Evolutionary conservation across 306 rosid genomes (phyloP), one percentile per base, ranked within the genome.

Genomic region (Rosa persica): DNA sequence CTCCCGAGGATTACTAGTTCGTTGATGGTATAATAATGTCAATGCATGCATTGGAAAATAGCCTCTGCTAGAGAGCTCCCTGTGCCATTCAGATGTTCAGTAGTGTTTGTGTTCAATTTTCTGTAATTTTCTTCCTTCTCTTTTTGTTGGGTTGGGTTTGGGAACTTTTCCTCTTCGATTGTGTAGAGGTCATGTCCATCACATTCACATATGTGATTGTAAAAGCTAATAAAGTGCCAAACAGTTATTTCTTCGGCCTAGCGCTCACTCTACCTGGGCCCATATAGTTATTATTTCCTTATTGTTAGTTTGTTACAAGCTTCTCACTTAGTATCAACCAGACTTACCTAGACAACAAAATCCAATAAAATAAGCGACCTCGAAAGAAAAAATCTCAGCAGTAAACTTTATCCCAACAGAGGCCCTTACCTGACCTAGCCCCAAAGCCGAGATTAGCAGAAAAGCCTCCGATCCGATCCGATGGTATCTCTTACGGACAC

Each of bases 1-100:
- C 99, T 80, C 92, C 99, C 6, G 98, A 91, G 76, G 99, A 95
- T 80, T 95, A 95, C 88, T 95, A 81, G 86, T 38, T 36, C 4
- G 8, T 66, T 55, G 20, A 20, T 39, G 69, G 71, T 19, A 48
- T 9, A 67, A 38, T 67, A 39, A 39, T 38, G 23, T 67, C 47
- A 17, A 67, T 67, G 46, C 19, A 36, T 67, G 48, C 48, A 67
- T 39, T 38, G 46, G 48, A 39, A 30, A 30, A 62, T 62, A 13
- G 69, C 71, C 23, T 8, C 47, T 20, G 47, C 27, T 38, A 36
- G 46, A 48, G 38, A 19, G 30, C 47, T 30, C 15, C 7, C 40
- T 30, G 38, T 79, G 57, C 73, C 55, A 72, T 66, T 62, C 49
- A 9, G 49, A 36, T 10, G 10, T 22, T 44, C 43, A 77, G 42